Base-by-base conservation (phyloP, 179 eudicot genomes). In the Beta lomatogona region DNA sequence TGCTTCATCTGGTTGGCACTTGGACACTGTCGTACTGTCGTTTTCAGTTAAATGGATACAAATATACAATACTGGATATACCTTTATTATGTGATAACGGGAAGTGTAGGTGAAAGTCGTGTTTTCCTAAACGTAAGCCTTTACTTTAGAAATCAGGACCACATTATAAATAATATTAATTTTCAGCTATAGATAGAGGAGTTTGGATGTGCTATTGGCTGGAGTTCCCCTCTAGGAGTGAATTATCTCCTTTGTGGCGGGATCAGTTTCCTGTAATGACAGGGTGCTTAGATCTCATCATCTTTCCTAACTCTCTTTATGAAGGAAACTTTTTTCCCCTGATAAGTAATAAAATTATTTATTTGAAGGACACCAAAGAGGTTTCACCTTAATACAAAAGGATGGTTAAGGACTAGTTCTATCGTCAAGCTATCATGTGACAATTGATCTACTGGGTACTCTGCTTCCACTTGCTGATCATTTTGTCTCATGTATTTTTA, bases 401-500 rank as follows among this genome's bases (percentile, higher is more conserved):
- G 50, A 16, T 5, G 60, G n/a, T 9, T 9, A 22, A 31, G 64
- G 6, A 25, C 15, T 11, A 52, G 25, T 2, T 14, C 25, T 71
- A 19, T 21, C 16, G 11, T 70, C 25, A 45, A n/a, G 28, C 5
- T 70, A 45, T 45, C 54, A 36, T 45, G 25, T 18, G n/a, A 50
- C 9, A 25, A 5, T 21, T 25, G 8, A 71, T 48, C 41, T 22
- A 25, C 21, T n/a, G 55, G 45, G 48, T 22, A n/a, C 9, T 21
- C 60, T 54, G 72, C 19, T 83, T 65, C 70, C n/a, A 21, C 65
- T 52, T 70, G 25, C 46, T 69, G 53, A 45, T 71, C 22, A 61
- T 41, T 31, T 25, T 28, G 31, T 58, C 46, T 2, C n/a, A 44
- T 36, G 50, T 73, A 1, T 80, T 45, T 76, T 80, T 81, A 22